These are phyloP conservation scores for Lentinula aciculospora DNA, from an alignment of 768 basidiomycete genomes.

Conservation along the genomic window DNA sequence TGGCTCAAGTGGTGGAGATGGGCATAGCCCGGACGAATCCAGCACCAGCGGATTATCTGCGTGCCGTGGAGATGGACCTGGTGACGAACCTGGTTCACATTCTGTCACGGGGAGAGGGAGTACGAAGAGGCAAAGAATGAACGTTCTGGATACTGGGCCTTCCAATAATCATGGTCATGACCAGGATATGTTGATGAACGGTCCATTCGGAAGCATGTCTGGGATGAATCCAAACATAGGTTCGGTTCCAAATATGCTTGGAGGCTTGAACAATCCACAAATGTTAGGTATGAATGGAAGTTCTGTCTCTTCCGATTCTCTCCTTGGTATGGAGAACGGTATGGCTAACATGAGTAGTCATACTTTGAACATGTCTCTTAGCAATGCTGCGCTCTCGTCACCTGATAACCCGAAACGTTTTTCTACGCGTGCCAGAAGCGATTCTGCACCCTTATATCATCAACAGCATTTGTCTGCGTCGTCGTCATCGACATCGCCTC, in stretches of 20 bases:
- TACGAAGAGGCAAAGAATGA: conserved; percentile 7
- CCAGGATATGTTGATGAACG: conserved; percentile 3
- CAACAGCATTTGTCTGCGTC: conserved; percentile 15
- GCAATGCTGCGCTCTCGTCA: conserved; percentile 12
- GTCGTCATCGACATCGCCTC: background rate
- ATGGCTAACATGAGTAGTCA: conserved; percentile 2
- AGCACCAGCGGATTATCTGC: background rate
- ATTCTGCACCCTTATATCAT: conserved; percentile 64
- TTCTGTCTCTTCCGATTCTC: background rate
- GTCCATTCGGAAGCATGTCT: background rate
- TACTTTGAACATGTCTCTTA: conserved; percentile 12
- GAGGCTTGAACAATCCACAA: background rate
- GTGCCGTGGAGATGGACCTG: conserved; percentile 4
- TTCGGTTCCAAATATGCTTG: background rate
- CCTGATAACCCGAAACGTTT: conserved; percentile 26
- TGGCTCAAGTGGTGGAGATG: conserved; percentile 1
- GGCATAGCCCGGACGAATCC: background rate
- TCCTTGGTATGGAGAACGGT: background rate
- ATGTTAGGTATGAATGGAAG: background rate
- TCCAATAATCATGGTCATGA: background rate
- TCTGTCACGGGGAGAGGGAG: conserved; percentile 1
- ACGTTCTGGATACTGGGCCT: background rate
- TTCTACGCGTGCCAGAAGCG: conserved; percentile 56
- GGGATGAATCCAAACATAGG: background rate
- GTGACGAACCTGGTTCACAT: conserved; percentile 2